phyloP scores from a whole-genome alignment of 1,284 basidiomycete genomes.

The Marasmius tenuissimus region DNA sequence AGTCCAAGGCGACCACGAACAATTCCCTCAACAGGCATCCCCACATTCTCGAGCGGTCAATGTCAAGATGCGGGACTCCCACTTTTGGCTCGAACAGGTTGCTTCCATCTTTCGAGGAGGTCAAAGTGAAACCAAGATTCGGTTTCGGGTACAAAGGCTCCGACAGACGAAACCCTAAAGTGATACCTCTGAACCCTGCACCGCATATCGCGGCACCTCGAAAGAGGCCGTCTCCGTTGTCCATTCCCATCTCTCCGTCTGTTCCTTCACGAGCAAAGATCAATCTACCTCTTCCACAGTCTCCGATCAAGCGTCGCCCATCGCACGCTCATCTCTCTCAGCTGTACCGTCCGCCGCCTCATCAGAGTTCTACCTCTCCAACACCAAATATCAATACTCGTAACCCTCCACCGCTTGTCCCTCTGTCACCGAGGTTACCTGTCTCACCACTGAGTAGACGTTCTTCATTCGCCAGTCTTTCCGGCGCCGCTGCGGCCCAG shows the following conservation, averaged over 20 bases:
- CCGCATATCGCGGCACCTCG: slow-evolving; percentile 4
- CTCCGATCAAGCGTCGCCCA: slow-evolving; percentile 6
- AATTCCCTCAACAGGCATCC: slow-evolving; percentile 14
- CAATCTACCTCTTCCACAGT: slow-evolving; percentile 1
- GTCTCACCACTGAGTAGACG: slow-evolving; percentile 7
- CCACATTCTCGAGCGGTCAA: slow-evolving; percentile 33
- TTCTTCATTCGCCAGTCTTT: slow-evolving; percentile 11
- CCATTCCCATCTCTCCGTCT: slow-evolving; percentile 8
- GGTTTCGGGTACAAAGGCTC: slow-evolving; percentile 29
- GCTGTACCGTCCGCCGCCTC: neutral
- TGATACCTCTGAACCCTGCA: slow-evolving; percentile 10
- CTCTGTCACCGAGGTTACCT: neutral
- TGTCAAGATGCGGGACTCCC: slow-evolving; percentile 54
- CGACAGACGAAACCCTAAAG: slow-evolving; percentile 9
- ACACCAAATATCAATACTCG: neutral
- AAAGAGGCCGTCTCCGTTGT: slow-evolving; percentile 12
- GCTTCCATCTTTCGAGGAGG: slow-evolving; percentile 42
- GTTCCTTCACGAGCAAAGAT: neutral
- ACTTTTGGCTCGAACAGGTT: slow-evolving; percentile 54
- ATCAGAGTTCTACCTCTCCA: slow-evolving; percentile 1
- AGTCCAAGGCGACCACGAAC: neutral
- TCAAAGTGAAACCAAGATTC: slow-evolving; percentile 36
- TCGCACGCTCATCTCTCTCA: slow-evolving; percentile 13
- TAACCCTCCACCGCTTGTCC: slow-evolving; percentile 2
- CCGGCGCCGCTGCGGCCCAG: neutral